Base-by-base conservation (phyloP, 495 filamentous ascomycete species). In the Apiosordaria backusii region DNA sequence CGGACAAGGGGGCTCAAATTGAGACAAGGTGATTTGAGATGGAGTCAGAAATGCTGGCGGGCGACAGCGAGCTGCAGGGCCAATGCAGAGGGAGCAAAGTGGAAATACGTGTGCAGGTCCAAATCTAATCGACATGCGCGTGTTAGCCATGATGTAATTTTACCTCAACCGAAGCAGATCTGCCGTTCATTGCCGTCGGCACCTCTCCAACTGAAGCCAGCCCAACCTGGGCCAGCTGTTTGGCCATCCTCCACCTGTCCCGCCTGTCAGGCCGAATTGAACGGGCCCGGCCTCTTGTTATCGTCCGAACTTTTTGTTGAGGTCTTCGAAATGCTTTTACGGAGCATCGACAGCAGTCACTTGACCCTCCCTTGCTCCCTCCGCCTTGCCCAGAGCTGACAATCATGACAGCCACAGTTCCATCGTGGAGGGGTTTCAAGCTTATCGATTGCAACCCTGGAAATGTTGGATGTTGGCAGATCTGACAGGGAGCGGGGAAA, bases 131-230 rank as follows among this genome's bases (percentile, higher is more conserved):
- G 13, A 45, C 35, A 45, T 45, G 35, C 35, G 35, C 10, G 9
- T 13, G 10, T 45, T 45, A 15, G 13, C 9, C 61, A 67, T 67
- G 65, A 66, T 67, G 65, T 61, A 68, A 68, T 68, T 55, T 55
- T 15, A 55, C 52, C 26, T 35, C 52, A 62, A 19, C 64, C 24
- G 15, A 54, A n/a, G 61, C n/a, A 59, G 61, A 65, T 65, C 63
- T 55, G 57, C 27, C 59, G 59, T n/a, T 61, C 50, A 60, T 63
- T 63, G 29, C 26, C 65, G 27, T 64, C 66, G 57, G 29, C 58
- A 40, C 26, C 60, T 27, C 19, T 55, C 62, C 57, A 40, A 21
- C 50, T 26, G 57, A 59, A 63, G 35, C 35, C 35, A 45, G 35
- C 35, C 10, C 35, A 45, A 45, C 13, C 35, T 15, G 21, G 16